Percentiles rank a stretch among this genome's conserved stretches.
These are phyloP conservation scores for Cylindrotheca fusiformis DNA, from an alignment of 108 stramenopile species.

Conservation along the genomic window DNA sequence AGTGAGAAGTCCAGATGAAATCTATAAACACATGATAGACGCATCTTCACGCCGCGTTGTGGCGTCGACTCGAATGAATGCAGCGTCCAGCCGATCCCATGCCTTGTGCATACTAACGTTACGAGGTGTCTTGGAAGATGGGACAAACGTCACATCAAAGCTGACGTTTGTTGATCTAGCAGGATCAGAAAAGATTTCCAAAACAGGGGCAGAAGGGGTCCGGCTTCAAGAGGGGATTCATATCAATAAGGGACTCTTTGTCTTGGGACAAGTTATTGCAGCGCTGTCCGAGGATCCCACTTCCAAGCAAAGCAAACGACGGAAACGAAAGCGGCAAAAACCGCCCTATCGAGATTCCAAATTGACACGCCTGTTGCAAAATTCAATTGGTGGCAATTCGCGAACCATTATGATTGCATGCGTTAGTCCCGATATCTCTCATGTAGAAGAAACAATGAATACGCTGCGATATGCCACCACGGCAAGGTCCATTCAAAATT, in stretches of 20 bases:
- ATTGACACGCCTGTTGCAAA: conserved; percentile 85
- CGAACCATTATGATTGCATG: conserved; percentile 91
- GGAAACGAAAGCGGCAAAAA: conserved; percentile 67
- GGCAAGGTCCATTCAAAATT: conserved; percentile 64
- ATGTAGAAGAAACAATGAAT: conserved; percentile 81
- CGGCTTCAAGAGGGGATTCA: conserved; percentile 81
- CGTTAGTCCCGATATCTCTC: conserved; percentile 73
- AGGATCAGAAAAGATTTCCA: conserved; percentile 88
- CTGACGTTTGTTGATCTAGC: conserved; percentile 87
- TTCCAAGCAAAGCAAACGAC: no score
- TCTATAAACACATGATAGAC: conserved; percentile 42
- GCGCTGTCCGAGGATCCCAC: conserved; percentile 66
- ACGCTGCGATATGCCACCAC: conserved; percentile 87
- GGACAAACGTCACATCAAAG: conserved; percentile 55
- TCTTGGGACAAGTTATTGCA: conserved; percentile 80
- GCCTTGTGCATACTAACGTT: conserved; percentile 80
- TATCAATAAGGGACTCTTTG: conserved; percentile 78
- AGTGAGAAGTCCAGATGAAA: conserved; percentile 43
- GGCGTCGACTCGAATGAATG: conserved; percentile 82
- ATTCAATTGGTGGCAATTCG: conserved; percentile 80
- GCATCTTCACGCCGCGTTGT: conserved; percentile 74
- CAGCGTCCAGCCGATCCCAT: conserved; percentile 78
- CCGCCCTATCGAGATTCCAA: conserved; percentile 94
- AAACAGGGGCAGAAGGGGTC: conserved; percentile 73
- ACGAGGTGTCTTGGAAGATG: conserved; percentile 41